Conservation (phyloP, 148 eudicot genomes). For the Vaccinium macrocarpon region DNA sequence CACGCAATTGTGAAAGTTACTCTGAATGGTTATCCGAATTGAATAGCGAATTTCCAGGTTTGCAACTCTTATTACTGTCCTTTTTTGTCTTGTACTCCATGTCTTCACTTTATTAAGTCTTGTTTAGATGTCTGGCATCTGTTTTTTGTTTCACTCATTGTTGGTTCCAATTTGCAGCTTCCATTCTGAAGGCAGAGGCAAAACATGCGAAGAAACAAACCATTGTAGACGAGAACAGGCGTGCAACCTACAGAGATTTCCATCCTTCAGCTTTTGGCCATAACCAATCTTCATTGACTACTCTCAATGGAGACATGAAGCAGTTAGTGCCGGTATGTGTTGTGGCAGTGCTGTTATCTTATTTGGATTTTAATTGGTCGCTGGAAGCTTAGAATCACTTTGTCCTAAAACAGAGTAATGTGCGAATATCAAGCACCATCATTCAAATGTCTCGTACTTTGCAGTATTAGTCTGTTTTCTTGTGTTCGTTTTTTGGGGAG, state of each 20-base stretch:
- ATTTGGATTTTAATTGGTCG: neutral
- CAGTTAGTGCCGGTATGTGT: constrained; percentile 55
- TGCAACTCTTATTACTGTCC: constrained; percentile 8
- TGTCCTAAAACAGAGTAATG: neutral
- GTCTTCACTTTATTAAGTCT: neutral
- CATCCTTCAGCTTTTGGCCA: constrained; percentile 32
- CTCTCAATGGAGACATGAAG: constrained; percentile 40
- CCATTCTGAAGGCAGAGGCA: constrained; percentile 51
- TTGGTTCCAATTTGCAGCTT: constrained; percentile 40
- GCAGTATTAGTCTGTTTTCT: neutral
- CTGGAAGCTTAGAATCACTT: neutral
- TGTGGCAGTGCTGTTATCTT: neutral
- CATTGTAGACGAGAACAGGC: constrained; percentile 61
- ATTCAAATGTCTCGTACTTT: neutral
- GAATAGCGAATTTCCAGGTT: constrained; percentile 64
- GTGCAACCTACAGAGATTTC: constrained; percentile 56
- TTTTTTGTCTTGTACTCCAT: neutral
- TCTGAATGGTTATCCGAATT: constrained; percentile 37
- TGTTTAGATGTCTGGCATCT: constrained; percentile 5
- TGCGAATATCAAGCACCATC: neutral
- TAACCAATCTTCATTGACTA: constrained; percentile 37
- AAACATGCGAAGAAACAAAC: constrained; percentile 60
- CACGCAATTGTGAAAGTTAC: constrained; percentile 49
- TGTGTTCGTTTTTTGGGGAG: neutral
- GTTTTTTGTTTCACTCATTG: neutral